Percentiles rank a stretch among this genome's conserved stretches.
These are phyloP conservation scores for Verticillium zaregamsianum DNA, from an alignment of 2,329 filamentous ascomycete genomes.

Conservation along the genomic window DNA sequence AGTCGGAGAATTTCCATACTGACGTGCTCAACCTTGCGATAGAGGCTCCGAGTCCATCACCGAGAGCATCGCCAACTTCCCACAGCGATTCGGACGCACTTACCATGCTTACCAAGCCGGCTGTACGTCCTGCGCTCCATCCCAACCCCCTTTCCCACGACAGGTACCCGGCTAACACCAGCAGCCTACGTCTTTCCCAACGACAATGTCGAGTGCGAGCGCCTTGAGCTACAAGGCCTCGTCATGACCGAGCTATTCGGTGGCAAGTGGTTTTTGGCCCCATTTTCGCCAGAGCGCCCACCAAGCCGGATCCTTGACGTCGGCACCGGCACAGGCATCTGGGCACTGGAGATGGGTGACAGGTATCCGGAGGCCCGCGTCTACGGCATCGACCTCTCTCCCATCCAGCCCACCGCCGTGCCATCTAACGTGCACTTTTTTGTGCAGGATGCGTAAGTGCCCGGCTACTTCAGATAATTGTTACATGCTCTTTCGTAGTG, in stretches of 20 bases:
- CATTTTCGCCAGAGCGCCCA: constrained; percentile 28
- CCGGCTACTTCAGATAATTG: constrained; percentile 12
- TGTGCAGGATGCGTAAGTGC: constrained; percentile 55
- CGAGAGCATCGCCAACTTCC: constrained; percentile 36
- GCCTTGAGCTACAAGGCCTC: constrained; percentile 34
- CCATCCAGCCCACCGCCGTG: constrained; percentile 61
- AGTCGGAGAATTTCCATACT: not conserved
- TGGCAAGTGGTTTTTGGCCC: constrained; percentile 37
- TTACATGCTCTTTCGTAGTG: not conserved
- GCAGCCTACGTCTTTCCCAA: constrained; percentile 44
- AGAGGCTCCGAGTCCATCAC: constrained; percentile 31
- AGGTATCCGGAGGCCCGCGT: constrained; percentile 55
- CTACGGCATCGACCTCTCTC: constrained; percentile 62
- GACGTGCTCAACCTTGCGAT: not conserved
- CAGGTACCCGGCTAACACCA: not conserved
- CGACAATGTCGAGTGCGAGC: constrained; percentile 35
- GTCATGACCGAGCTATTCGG: constrained; percentile 32
- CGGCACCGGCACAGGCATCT: constrained; percentile 46
- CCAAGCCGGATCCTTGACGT: constrained; percentile 36
- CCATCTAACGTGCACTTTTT: constrained; percentile 72
- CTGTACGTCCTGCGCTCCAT: constrained; percentile 28
- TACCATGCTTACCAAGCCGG: constrained; percentile 44
- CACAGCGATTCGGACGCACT: constrained; percentile 39
- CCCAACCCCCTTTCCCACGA: not conserved
- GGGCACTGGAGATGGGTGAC: constrained; percentile 65